A percentile compares a stretch with the other conserved stretches of the same genome.
Conservation (phyloP, 768 basidiomycete species). For the Pholiota molesta region DNA sequence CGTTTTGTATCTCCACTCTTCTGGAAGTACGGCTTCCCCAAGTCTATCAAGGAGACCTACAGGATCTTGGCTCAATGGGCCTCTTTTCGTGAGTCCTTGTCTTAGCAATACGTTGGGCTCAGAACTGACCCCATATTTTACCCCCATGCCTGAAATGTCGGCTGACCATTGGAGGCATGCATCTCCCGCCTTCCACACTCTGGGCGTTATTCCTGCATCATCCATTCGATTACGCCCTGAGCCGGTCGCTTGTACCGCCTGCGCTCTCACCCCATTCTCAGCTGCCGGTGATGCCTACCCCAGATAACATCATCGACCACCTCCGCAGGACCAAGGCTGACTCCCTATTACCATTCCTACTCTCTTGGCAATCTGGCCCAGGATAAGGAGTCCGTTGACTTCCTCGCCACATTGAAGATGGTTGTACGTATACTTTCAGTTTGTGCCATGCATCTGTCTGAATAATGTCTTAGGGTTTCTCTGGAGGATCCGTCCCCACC, state of each 20-base stretch:
- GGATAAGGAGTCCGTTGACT: slow-evolving; percentile 26
- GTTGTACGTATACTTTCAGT: slow-evolving; percentile 7
- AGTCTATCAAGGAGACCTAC: slow-evolving; percentile 39
- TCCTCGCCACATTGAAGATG: slow-evolving; percentile 25
- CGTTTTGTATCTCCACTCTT: slow-evolving; percentile 47
- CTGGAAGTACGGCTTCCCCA: slow-evolving; percentile 54
- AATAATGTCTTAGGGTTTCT: slow-evolving; percentile 17
- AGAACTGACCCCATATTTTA: neutral
- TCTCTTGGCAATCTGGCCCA: slow-evolving; percentile 40
- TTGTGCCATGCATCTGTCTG: neutral
- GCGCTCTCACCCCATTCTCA: slow-evolving; percentile 33
- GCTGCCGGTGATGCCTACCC: slow-evolving; percentile 37
- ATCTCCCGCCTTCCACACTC: slow-evolving; percentile 42
- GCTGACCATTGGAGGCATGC: slow-evolving; percentile 28
- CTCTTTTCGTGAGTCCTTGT: slow-evolving; percentile 31
- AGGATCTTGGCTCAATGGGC: slow-evolving; percentile 35
- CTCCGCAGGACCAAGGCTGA: slow-evolving; percentile 30
- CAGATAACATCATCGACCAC: slow-evolving; percentile 35
- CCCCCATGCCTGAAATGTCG: slow-evolving; percentile 11
- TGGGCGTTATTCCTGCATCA: slow-evolving; percentile 25
- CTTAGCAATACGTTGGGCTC: too few relatives aligned
- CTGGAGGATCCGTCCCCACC: slow-evolving; percentile 38
- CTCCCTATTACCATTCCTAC: slow-evolving; percentile 36
- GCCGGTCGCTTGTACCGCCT: slow-evolving; percentile 18
- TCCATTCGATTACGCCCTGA: slow-evolving; percentile 33